phyloP scores from a whole-genome alignment of 108 stramenopile genomes.

The Licmophora abbreviata region DNA sequence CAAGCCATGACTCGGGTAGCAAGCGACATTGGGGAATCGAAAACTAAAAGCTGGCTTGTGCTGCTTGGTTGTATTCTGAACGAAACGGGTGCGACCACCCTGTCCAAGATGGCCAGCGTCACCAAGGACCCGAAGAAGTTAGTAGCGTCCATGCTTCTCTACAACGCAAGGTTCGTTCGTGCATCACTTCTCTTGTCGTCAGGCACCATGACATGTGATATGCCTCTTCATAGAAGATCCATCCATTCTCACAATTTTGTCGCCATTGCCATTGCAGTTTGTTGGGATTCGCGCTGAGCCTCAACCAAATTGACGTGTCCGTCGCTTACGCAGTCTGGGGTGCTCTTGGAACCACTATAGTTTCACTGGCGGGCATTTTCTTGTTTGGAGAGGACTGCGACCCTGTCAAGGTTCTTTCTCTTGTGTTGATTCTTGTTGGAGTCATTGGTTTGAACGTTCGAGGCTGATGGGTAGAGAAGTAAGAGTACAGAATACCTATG shows the following conservation, averaged over 20 bases:
- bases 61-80: conserved; percentile 11
- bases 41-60: conserved; percentile 15
- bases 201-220: neutral
- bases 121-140: no score
- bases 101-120: conserved; percentile 19
- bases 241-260: neutral
- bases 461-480: no score
- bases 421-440: conserved; percentile 28
- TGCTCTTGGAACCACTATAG: conserved; percentile 34
- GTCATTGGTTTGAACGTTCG: conserved; percentile 33
- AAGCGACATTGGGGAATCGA: no score
- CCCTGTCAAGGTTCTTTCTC: conserved; percentile 20
- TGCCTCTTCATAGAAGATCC: neutral
- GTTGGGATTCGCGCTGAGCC: conserved; percentile 17
- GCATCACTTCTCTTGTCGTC: neutral
- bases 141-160: conserved; percentile 3
- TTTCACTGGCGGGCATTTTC: conserved; percentile 25
- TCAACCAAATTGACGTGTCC: conserved; percentile 29
- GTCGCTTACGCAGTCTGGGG: conserved; percentile 50
- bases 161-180: conserved; percentile 9
- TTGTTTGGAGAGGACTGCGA: conserved; percentile 25
- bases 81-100: conserved; percentile 11
- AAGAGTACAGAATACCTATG: no score
- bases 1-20: no score
- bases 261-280: conserved; percentile 10